Evolutionary conservation across 2,329 filamentous ascomycete species (phyloP), one percentile per base, ranked within the genome.

Genomic region (Dactylellina haptotyla): DNA sequence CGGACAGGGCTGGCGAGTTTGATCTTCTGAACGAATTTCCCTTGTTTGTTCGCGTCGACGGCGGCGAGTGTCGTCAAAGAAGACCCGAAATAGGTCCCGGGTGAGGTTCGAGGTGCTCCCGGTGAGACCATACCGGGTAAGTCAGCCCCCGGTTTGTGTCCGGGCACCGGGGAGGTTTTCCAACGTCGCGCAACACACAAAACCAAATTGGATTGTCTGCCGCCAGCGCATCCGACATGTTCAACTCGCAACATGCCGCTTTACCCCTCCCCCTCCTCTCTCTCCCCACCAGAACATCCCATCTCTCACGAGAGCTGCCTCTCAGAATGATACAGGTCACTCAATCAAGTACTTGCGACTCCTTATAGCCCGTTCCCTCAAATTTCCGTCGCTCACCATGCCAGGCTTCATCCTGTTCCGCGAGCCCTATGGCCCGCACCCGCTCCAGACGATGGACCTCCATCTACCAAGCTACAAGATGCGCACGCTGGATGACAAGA

Each of bases 351-450:
- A 73, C 46, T 65, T 62, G 50, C 48, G 41, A 56, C 50, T 57
- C 56, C 69, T 26, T 53, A 45, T 59, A 61, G 25, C 59, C 34
- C 59, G 20, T 51, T 28, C 41, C 14, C 20, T 30, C 32, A 30
- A 23, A 6, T 25, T 37, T 18, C 34, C 25, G 45, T 61, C 59
- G 37, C 59, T 65, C 67, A 59, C n/a, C 61, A 73, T 73, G 69
- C 69, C 69, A 73, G 69, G 69, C 61, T 73, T 73, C 56, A 73
- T 73, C 61, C 61, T 73, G 18, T 73, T 73, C 61, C 69, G 69
- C 63, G 69, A 73, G 69, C 69, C 69, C 14, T 73, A 73, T 43
- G 69, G 69, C 69, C 56, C 69, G 57, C 69, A 73, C 25, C 54
- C 61, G 48, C 69, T 73, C 61, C 69, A 73, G 54, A 73, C 53